Percentiles rank a stretch among this genome's conserved stretches.
Conservation (phyloP, 2,329 filamentous ascomycete genomes). For the Talaromyces sp. region DNA sequence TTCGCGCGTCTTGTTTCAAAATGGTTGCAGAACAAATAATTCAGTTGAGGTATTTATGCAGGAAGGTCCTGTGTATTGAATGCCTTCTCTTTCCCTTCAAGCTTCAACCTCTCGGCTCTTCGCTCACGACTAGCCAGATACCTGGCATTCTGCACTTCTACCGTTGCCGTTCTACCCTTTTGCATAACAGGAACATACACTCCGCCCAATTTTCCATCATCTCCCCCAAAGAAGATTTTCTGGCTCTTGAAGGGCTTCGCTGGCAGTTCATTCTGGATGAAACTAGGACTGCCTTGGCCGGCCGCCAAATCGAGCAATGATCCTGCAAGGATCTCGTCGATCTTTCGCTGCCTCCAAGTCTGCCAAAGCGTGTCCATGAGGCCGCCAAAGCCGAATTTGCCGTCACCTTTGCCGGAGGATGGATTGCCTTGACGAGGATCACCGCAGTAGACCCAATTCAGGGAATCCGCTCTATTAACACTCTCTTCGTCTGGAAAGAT, state of each 20-base stretch:
- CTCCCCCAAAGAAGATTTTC: slow-evolving; percentile 58
- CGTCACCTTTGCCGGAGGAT: slow-evolving; percentile 47
- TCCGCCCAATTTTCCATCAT: slow-evolving; percentile 53
- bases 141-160: slow-evolving; percentile 61
- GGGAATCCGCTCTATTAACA: slow-evolving; percentile 53
- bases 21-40: too few species aligned
- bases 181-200: slow-evolving; percentile 57
- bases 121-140: slow-evolving; percentile 48
- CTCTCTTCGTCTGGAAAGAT: slow-evolving; percentile 65
- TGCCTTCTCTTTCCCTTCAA: slow-evolving; percentile 23
- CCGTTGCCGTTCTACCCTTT: slow-evolving; percentile 54
- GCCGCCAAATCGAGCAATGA: slow-evolving; percentile 65
- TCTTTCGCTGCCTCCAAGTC: slow-evolving; percentile 77
- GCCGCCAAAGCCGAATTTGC: slow-evolving; percentile 63
- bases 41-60: background rate
- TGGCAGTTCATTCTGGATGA: slow-evolving; percentile 25
- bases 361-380: slow-evolving; percentile 76
- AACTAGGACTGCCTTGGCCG: slow-evolving; percentile 36
- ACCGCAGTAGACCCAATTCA: slow-evolving; percentile 77
- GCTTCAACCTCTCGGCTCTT: slow-evolving; percentile 30
- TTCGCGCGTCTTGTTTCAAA: background rate
- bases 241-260: slow-evolving; percentile 39
- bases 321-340: slow-evolving; percentile 81
- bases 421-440: slow-evolving; percentile 51
- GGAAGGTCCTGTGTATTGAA: background rate